Percentiles rank a stretch among this genome's conserved stretches.
These are phyloP conservation scores for Climacium dendroides DNA, from an alignment of 225 moss, liverwort and hornwort genomes.

Conservation along the genomic window DNA sequence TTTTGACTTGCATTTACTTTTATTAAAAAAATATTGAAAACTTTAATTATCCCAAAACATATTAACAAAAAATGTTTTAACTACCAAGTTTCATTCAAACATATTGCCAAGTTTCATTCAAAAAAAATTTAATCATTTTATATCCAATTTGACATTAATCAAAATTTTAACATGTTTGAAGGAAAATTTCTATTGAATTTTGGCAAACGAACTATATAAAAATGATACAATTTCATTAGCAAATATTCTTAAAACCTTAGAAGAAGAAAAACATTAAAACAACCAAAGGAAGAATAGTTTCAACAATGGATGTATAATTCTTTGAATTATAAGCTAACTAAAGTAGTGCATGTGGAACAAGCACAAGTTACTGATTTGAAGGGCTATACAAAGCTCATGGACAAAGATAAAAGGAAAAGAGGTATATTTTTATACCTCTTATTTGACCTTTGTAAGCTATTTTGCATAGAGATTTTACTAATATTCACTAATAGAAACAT, in stretches of 20 bases:
- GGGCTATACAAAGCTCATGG: neutral
- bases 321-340: neutral
- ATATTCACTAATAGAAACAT: neutral
- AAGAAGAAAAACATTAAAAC: no score
- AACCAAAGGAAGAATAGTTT: neutral
- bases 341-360: neutral
- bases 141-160: no score
- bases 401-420: neutral
- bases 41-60: neutral
- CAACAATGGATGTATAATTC: neutral
- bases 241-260: no score
- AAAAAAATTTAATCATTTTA: no score
- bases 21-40: no score
- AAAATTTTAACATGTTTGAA: no score
- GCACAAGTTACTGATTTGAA: neutral
- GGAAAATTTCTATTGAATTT: no score
- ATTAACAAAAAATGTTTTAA: neutral
- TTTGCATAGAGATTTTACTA: neutral
- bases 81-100: no score
- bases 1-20: neutral
- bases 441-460: neutral
- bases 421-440: neutral
- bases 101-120: no score
- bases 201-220: no score
- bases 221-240: no score